Percentiles rank a stretch among this genome's conserved stretches.
Evolutionary conservation across 495 filamentous ascomycete species (phyloP).

Genomic region (Massariosphaeria phaeospora): DNA sequence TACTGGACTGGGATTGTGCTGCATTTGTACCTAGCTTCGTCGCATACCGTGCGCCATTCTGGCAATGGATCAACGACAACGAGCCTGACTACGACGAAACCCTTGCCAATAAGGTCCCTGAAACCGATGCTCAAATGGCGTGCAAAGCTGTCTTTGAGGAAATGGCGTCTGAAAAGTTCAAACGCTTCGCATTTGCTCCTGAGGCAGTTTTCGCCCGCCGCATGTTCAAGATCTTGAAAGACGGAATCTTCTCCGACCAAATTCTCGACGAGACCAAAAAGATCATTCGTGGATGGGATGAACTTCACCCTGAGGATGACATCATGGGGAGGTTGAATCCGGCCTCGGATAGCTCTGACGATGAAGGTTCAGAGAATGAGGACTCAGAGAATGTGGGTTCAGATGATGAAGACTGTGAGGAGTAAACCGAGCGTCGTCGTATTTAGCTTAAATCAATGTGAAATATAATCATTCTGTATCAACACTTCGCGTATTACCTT

Average conservation of each 20-base stretch:
- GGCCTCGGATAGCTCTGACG: no score
- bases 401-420: no score
- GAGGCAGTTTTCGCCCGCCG: conserved; percentile 4
- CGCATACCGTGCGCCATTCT: neutral
- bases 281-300: no score
- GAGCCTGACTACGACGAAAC: neutral
- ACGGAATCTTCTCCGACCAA: neutral
- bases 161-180: neutral
- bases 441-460: no score
- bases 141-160: conserved; percentile 5
- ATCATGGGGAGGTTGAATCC: no score
- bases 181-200: neutral
- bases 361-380: no score
- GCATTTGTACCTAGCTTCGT: neutral
- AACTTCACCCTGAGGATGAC: no score
- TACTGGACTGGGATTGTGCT: neutral
- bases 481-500: no score
- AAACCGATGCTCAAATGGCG: neutral
- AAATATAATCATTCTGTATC: no score
- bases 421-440: no score
- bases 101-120: neutral
- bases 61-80: neutral
- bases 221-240: neutral
- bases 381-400: no score
- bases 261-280: no score